Percentiles rank a stretch among this genome's conserved stretches.
Conservation (phyloP, 371 early-diverging fungal species). For the Syncephalastrum contaminatum region DNA sequence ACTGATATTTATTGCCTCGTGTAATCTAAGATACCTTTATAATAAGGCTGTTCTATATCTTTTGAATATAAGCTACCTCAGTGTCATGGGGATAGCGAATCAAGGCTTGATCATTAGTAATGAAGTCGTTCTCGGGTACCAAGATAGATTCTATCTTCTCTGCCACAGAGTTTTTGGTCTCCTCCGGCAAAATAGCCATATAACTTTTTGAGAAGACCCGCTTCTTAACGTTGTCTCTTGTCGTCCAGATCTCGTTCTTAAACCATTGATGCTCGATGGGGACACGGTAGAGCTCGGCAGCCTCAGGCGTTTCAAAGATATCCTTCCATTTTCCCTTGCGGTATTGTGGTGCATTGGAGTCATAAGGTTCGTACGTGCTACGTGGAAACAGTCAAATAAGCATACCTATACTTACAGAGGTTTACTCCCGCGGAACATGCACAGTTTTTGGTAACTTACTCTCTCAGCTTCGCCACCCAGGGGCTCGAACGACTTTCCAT, state of each 20-base stretch:
- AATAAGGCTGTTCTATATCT: conserved; percentile 1
- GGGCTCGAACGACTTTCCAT: conserved; percentile 38
- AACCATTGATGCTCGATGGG: conserved; percentile 27
- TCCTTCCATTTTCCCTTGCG: conserved; percentile 36
- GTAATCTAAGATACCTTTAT: no score
- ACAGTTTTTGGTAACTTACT: conserved; percentile 19
- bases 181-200: conserved; percentile 31
- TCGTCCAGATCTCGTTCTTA: conserved; percentile 10
- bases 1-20: no score
- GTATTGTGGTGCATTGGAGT: conserved; percentile 36
- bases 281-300: conserved; percentile 17
- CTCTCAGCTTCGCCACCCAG: conserved; percentile 39
- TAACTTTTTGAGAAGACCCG: conserved; percentile 46
- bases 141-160: conserved; percentile 24
- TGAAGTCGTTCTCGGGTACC: conserved; percentile 17
- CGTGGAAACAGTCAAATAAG: background rate
- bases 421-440: background rate
- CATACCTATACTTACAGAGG: background rate
- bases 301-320: conserved; percentile 31
- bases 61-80: conserved; percentile 32
- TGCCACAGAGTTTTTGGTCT: conserved; percentile 17
- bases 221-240: background rate
- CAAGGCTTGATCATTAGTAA: conserved; percentile 8
- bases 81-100: conserved; percentile 36
- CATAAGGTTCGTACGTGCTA: conserved; percentile 35